Evolutionary conservation across 23 red algal species (phyloP).

Genomic region (Gracilaria caudata): DNA sequence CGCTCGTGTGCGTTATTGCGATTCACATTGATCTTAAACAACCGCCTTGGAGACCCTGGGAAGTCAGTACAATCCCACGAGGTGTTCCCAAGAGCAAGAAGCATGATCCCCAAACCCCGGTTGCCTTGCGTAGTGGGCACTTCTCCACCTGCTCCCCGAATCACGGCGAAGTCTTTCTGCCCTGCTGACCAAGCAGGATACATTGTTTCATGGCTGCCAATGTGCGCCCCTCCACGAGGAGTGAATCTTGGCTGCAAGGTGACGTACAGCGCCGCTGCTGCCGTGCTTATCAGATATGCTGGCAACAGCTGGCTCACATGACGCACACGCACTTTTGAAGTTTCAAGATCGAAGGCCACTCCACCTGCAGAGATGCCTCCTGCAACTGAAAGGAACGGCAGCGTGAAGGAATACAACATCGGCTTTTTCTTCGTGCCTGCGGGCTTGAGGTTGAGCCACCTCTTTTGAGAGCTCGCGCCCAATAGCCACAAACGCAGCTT

Average conservation of each 20-base stretch:
- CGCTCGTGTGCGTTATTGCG: background rate
- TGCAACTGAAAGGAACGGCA: background rate
- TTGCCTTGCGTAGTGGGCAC: background rate
- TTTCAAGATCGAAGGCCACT: background rate
- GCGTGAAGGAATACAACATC: background rate
- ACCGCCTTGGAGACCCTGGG: background rate
- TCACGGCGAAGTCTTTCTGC: background rate
- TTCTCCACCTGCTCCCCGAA: slow-evolving; percentile 6
- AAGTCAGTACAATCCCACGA: background rate
- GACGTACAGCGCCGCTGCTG: slow-evolving; percentile 2
- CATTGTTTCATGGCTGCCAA: slow-evolving; percentile 2
- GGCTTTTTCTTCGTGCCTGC: background rate
- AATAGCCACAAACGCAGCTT: background rate
- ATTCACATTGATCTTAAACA: background rate
- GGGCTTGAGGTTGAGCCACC: background rate
- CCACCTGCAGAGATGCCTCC: background rate
- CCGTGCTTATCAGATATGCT: background rate
- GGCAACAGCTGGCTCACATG: slow-evolving; percentile 18
- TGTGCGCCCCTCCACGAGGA: background rate
- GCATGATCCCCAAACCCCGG: background rate
- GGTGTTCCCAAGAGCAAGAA: background rate
- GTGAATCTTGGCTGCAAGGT: slow-evolving; percentile 6
- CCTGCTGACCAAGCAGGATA: slow-evolving; percentile 7
- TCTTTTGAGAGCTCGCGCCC: background rate
- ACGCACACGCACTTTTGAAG: background rate